These are phyloP conservation scores for Ganoderma meredithae DNA, from an alignment of 1,284 basidiomycete species.

Conservation along the genomic window DNA sequence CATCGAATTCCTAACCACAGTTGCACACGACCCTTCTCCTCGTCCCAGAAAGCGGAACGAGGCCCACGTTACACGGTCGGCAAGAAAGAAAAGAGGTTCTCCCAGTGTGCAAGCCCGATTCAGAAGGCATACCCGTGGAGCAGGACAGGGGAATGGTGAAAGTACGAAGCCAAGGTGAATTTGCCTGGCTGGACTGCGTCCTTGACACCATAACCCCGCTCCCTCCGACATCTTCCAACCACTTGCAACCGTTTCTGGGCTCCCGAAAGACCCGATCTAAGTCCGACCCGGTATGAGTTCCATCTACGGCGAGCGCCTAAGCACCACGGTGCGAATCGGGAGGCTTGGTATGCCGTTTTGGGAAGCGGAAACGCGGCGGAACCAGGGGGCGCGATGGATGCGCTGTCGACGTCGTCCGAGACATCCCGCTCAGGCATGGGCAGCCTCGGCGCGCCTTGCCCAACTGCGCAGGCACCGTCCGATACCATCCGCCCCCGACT, in stretches of 20 bases:
- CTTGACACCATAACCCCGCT: slow-evolving; percentile 6
- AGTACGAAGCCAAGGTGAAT: slow-evolving; percentile 23
- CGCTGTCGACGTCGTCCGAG: slow-evolving; percentile 19
- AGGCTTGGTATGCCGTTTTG: slow-evolving; percentile 1
- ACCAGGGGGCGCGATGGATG: not conserved
- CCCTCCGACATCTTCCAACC: slow-evolving; percentile 14
- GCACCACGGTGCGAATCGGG: slow-evolving; percentile 22
- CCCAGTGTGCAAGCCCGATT: not conserved
- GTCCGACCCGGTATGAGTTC: slow-evolving; percentile 20
- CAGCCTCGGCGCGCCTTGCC: not conserved
- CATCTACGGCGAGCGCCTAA: slow-evolving; percentile 13
- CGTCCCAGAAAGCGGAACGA: not conserved
- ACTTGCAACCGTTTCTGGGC: not conserved
- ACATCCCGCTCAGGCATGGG: slow-evolving; percentile 17
- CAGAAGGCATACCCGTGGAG: not conserved
- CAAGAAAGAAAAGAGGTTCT: not conserved
- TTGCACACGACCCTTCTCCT: not conserved
- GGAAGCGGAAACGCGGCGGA: slow-evolving; percentile 24
- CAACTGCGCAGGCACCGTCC: too few species aligned
- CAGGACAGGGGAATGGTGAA: slow-evolving; percentile 17
- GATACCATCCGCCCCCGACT: not conserved
- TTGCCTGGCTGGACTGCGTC: slow-evolving; percentile 3
- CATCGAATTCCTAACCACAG: not conserved
- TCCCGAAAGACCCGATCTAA: slow-evolving; percentile 16
- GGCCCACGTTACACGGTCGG: not conserved